Evolutionary conservation across 2,329 filamentous ascomycete species (phyloP).

Genomic region (Magnaporthiopsis incrustans): DNA sequence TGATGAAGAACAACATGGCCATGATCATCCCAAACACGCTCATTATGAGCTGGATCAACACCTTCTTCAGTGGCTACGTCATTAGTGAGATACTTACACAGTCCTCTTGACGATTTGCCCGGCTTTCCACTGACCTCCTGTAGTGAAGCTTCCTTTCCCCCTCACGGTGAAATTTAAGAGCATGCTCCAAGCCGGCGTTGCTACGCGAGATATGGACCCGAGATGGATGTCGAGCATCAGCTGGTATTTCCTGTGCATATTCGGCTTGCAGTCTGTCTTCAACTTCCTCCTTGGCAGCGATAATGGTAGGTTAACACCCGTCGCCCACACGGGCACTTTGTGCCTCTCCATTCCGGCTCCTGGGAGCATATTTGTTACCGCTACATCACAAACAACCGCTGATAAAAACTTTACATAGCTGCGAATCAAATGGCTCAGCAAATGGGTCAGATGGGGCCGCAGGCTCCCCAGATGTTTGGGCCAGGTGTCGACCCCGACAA

Average conservation of each 20-base stretch:
- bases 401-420: conserved; percentile 40
- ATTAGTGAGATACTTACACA: conserved; percentile 58
- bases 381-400: not conserved
- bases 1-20: conserved; percentile 99
- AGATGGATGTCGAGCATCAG: conserved; percentile 98
- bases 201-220: conserved; percentile 91
- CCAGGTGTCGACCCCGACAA: conserved; percentile 94
- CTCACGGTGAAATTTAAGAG: conserved; percentile 98
- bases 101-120: not conserved
- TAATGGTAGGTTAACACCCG: conserved; percentile 58
- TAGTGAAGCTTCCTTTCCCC: conserved; percentile 93
- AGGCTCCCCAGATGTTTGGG: conserved; percentile 68
- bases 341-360: not conserved
- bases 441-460: conserved; percentile 72
- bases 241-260: conserved; percentile 98
- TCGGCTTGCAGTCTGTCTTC: conserved; percentile 93
- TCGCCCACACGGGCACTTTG: not conserved
- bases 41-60: conserved; percentile 99
- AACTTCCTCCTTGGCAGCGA: conserved; percentile 94
- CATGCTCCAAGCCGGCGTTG: conserved; percentile 96
- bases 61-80: conserved; percentile 96
- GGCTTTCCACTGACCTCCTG: conserved; percentile 12
- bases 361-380: not conserved
- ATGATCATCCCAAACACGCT: conserved; percentile 99
- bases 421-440: conserved; percentile 89